Conservation (phyloP, 257 asterid genomes). For the Linaria vulgaris region DNA sequence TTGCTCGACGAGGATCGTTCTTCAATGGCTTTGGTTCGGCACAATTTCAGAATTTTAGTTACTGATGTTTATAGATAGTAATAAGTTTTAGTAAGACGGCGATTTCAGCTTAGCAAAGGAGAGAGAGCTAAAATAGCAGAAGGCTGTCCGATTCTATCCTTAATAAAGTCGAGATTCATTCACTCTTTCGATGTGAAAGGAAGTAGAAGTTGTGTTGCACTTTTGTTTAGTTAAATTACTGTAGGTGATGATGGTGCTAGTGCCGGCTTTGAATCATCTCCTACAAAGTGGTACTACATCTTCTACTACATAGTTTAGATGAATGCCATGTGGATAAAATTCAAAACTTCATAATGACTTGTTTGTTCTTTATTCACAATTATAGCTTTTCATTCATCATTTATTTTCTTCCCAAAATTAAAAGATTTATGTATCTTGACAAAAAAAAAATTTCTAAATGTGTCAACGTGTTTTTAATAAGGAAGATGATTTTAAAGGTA, state of each 20-base stretch:
- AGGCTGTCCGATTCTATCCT: not conserved
- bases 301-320: no score
- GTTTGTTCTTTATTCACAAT: no score
- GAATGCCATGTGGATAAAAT: no score
- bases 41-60: slow-evolving; percentile 42
- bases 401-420: no score
- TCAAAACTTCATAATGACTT: no score
- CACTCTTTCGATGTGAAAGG: slow-evolving; percentile 21
- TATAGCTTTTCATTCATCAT: no score
- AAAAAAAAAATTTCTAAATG: no score
- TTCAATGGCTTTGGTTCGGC: slow-evolving; percentile 42
- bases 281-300: no score
- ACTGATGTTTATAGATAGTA: slow-evolving; percentile 22
- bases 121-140: slow-evolving; percentile 13
- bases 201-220: slow-evolving; percentile 1
- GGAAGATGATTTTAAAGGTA: no score
- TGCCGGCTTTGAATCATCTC: slow-evolving; percentile 2
- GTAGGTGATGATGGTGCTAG: slow-evolving; percentile 15
- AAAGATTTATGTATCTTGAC: no score
- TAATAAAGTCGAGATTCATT: slow-evolving; percentile 33
- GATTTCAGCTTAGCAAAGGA: slow-evolving; percentile 1
- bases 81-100: not conserved
- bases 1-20: slow-evolving; percentile 34
- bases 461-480: no score
- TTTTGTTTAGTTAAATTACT: not conserved